A percentile compares a stretch with the other conserved stretches of the same genome.
phyloP scores from a whole-genome alignment of 371 early-diverging fungal genomes.

The Cokeromyces recurvatus region DNA sequence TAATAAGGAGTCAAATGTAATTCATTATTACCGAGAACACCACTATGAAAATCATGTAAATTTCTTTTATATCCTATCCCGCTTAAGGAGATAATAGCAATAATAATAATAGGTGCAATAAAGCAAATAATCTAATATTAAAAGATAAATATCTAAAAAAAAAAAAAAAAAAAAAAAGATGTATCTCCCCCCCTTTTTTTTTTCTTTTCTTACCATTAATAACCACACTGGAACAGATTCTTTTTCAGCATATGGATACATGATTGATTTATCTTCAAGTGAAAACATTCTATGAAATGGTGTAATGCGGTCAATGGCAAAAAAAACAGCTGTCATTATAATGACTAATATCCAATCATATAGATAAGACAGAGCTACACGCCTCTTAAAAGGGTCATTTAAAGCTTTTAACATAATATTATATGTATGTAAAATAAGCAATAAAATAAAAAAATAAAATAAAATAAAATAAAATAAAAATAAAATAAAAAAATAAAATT shows the following conservation, averaged over 20 bases:
- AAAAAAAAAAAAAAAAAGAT: neutral
- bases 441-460: too few relatives aligned
- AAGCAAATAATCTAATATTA: slow-evolving; percentile 33
- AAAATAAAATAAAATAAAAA: too few relatives aligned
- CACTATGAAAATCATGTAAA: slow-evolving; percentile 64
- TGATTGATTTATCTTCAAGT: slow-evolving; percentile 61
- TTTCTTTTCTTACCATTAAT: slow-evolving; percentile 28
- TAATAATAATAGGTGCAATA: slow-evolving; percentile 51
- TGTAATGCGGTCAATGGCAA: slow-evolving; percentile 51
- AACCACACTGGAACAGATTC: slow-evolving; percentile 60
- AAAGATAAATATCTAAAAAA: neutral
- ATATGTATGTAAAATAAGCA: too few relatives aligned
- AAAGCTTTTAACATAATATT: neutral
- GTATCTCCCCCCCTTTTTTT: neutral
- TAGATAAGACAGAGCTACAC: slow-evolving; percentile 52
- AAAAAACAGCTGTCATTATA: slow-evolving; percentile 55
- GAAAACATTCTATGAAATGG: slow-evolving; percentile 74
- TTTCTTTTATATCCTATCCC: slow-evolving; percentile 40
- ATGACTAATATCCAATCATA: slow-evolving; percentile 65
- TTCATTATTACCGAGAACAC: slow-evolving; percentile 59
- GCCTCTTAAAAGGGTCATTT: slow-evolving; percentile 22
- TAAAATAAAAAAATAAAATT: too few relatives aligned
- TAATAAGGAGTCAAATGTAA: neutral
- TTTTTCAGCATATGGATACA: slow-evolving; percentile 55
- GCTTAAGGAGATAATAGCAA: slow-evolving; percentile 34